Percentiles rank a stretch among this genome's conserved stretches.
phyloP scores from a whole-genome alignment of 495 filamentous ascomycete genomes.

The Lophiostoma macrostomum region DNA sequence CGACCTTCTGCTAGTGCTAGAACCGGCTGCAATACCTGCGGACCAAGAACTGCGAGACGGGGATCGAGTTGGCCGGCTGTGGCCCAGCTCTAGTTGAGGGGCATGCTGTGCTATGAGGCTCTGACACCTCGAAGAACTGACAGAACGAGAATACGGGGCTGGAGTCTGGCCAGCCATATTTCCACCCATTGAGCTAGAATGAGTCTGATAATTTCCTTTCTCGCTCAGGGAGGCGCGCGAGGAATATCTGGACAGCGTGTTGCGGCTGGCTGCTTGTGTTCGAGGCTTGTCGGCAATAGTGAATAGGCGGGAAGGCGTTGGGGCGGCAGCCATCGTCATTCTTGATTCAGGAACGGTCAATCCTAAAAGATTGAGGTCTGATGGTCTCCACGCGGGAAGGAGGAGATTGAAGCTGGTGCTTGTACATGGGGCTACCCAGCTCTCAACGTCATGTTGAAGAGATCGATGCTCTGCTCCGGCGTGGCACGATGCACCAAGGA shows the following conservation, averaged over 20 bases:
- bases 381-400: no score
- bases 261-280: slow-evolving; percentile 20
- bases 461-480: neutral
- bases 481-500: slow-evolving; percentile 8
- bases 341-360: slow-evolving; percentile 7
- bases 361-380: neutral
- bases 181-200: neutral
- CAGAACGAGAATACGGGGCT: slow-evolving; percentile 7
- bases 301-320: slow-evolving; percentile 2
- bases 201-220: slow-evolving; percentile 8
- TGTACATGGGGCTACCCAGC: slow-evolving; percentile 16
- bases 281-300: slow-evolving; percentile 18
- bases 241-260: slow-evolving; percentile 9
- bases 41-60: neutral
- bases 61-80: neutral
- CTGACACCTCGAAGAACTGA: neutral
- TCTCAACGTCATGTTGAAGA: neutral
- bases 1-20: slow-evolving; percentile 6
- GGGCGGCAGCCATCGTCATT: slow-evolving; percentile 7
- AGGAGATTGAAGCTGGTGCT: slow-evolving; percentile 3
- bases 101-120: slow-evolving; percentile 4
- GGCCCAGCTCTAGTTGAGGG: neutral
- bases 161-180: slow-evolving; percentile 14
- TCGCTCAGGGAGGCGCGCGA: neutral
- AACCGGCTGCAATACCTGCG: neutral